Evolutionary conservation across 768 basidiomycete species (phyloP), one percentile per base, ranked within the genome.

Genomic region (Tricholoma bakamatsutake): DNA sequence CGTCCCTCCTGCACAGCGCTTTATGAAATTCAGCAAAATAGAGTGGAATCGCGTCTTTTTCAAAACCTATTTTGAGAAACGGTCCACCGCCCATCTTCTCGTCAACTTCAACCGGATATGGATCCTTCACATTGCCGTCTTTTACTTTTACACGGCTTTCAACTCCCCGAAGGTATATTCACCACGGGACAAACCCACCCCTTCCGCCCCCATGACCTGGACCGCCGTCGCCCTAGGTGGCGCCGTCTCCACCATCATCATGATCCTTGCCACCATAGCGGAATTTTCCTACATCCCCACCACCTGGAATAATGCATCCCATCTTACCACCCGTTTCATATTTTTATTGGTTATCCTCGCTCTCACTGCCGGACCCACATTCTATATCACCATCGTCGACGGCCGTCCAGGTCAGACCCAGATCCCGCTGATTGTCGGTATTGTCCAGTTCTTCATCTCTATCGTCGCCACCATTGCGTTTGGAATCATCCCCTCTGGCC

Each of bases 41-140:
- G 92, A 97, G 53, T 99, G 97, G 97, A 85, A 83, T 65, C 81
- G 83, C 50, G 93, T 93, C 42, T 98, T 98, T 75, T 98, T 98
- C 84, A 99, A 99, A 78, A 99, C 97, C 5, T 99, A 96, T 73
- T 92, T 84, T 61, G 97, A 99, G 74, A 94, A 95, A 67, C 93
- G 97, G 18, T 97, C 96, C 40, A 80, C 80, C 56, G 85, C 88
- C 12, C 97, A 99, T 72, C 82, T 98, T 35, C 81, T 98, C 60
- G 93, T 98, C 79, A 98, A 99, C 74, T 99, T 99, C 77, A 99
- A 99, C 72, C 93, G 97, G 39, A 81, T 99, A 66, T 99, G 97
- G 97, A 93, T 99, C 64, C 78, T 96, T 55, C 97, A 99, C 67
- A 78, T 99, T 57, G 81, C 94, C 7, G 73, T 96, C 52, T 98